Conservation (phyloP, 768 basidiomycete species). For the Tricholomella constricta region DNA sequence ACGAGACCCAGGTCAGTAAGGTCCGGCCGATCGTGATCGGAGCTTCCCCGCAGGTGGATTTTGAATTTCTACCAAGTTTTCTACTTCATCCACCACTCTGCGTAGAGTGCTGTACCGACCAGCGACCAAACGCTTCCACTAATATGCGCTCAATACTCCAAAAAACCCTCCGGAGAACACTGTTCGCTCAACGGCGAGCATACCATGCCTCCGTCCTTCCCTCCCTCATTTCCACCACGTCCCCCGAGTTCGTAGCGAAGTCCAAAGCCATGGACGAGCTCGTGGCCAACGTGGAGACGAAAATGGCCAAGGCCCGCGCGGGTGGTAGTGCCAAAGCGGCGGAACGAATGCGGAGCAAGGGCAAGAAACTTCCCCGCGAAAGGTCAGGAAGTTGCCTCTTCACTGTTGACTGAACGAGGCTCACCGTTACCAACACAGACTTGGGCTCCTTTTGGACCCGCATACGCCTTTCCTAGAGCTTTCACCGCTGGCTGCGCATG, state of each 20-base stretch:
- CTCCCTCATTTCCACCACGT: slow-evolving; percentile 64
- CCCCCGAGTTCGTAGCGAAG: slow-evolving; percentile 72
- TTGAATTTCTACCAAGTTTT: slow-evolving; percentile 7
- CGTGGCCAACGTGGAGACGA: slow-evolving; percentile 63
- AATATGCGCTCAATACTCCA: slow-evolving; percentile 22
- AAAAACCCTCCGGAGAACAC: slow-evolving; percentile 13
- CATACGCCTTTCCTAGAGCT: slow-evolving; percentile 90
- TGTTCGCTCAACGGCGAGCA: slow-evolving; percentile 28
- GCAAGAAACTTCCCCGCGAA: slow-evolving; percentile 84
- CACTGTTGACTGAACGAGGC: not conserved
- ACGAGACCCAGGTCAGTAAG: slow-evolving; percentile 11
- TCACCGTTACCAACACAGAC: slow-evolving; percentile 38
- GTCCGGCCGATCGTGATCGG: slow-evolving; percentile 40
- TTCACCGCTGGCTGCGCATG: slow-evolving; percentile 83
- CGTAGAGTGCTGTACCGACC: not conserved
- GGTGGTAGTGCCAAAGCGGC: slow-evolving; percentile 80
- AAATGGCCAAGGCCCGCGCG: slow-evolving; percentile 55
- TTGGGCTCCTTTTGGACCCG: slow-evolving; percentile 77
- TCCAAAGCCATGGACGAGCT: slow-evolving; percentile 69
- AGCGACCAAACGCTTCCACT: not conserved
- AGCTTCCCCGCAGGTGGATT: slow-evolving; percentile 16
- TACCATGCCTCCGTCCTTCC: slow-evolving; percentile 80
- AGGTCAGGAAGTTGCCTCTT: slow-evolving; percentile 47
- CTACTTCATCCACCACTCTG: not conserved
- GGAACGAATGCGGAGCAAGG: slow-evolving; percentile 71